Conservation (phyloP, 108 stramenopile species). For the Cylindrotheca closterium region DNA sequence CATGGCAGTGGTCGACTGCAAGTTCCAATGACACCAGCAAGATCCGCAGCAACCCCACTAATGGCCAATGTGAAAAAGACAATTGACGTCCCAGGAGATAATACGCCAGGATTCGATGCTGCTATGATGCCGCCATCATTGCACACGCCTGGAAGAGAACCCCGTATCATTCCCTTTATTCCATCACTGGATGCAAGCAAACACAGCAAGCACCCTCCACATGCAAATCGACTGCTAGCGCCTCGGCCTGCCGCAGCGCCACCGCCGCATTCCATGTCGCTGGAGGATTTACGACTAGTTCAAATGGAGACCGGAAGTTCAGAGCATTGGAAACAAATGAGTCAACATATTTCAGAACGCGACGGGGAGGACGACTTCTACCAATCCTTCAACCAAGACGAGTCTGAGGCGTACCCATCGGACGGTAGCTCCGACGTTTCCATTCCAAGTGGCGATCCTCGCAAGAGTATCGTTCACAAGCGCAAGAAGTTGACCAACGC, state of each 20-base stretch:
- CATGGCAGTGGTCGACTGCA: neutral
- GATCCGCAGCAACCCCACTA: constrained; percentile 29
- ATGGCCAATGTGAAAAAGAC: constrained; percentile 25
- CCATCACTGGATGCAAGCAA: constrained; percentile 6
- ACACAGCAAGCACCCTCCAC: no score
- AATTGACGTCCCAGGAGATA: constrained; percentile 1
- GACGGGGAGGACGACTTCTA: neutral
- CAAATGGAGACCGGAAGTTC: constrained; percentile 52
- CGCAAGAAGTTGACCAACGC: constrained; percentile 61
- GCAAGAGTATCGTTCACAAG: constrained; percentile 76
- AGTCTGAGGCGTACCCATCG: constrained; percentile 6
- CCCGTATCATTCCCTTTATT: constrained; percentile 18
- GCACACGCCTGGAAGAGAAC: neutral
- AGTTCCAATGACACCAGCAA: constrained; percentile 23
- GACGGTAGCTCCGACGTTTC: constrained; percentile 23
- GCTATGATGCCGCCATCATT: constrained; percentile 1
- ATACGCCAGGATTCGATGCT: neutral
- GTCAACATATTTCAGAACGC: neutral
- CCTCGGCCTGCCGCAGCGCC: constrained; percentile 8
- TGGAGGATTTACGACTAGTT: constrained; percentile 38
- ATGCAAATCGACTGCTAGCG: neutral
- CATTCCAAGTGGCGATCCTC: constrained; percentile 60
- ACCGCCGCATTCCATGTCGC: constrained; percentile 34
- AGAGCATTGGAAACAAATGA: constrained; percentile 30
- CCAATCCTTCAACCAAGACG: neutral